Evolutionary conservation across 176 grass and related monocot genomes (phyloP), one percentile per base, ranked within the genome.

Genomic region (Chrysopogon serrulatus): DNA sequence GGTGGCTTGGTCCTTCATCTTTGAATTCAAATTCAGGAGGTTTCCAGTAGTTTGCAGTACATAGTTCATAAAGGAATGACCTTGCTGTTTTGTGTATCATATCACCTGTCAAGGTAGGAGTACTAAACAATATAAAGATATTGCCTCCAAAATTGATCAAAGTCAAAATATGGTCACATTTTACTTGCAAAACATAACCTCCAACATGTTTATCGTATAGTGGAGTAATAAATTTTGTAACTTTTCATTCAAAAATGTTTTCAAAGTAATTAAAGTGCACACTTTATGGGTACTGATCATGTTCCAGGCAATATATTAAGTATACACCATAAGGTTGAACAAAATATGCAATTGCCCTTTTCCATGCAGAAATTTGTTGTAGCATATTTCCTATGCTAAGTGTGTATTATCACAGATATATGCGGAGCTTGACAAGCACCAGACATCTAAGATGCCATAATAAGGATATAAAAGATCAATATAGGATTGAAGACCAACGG

Each of bases 1-100:
- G 87, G 77, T 98, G 96, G 67, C 64, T 74, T 74, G 92, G 79
- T 10, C 96, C 96, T 86, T 98, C 96, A 27, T 87, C 89, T 85
- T 90, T 93, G 65, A 88, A 88, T 37, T 90, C 61, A 28, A 98
- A 95, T 64, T 71, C 76, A 70, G 96, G 96, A 76, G 37, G 71
- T 51, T 73, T 84, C 96, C 96, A 98, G 77, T 88, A 88, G 77
- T 76, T 93, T 72, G 85, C 91, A 45, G 88, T 59, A 77, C 96
- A 98, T 54, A 98, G 36, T 72, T 95, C 96, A 86, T 87, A 84
- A 60, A 98, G 89, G 47, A 81, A 79, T 56, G 92, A 93, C 74
- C 71, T 98, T 66, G 87, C 89, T 51, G 86, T 88, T 90, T 98
- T 95, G 19, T 32, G 71, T 62, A 81, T 81, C 81, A 83, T 83